Evolutionary conservation across 2,329 filamentous ascomycete species (phyloP), one percentile per base, ranked within the genome.

Genomic region (Monosporascus sp.): DNA sequence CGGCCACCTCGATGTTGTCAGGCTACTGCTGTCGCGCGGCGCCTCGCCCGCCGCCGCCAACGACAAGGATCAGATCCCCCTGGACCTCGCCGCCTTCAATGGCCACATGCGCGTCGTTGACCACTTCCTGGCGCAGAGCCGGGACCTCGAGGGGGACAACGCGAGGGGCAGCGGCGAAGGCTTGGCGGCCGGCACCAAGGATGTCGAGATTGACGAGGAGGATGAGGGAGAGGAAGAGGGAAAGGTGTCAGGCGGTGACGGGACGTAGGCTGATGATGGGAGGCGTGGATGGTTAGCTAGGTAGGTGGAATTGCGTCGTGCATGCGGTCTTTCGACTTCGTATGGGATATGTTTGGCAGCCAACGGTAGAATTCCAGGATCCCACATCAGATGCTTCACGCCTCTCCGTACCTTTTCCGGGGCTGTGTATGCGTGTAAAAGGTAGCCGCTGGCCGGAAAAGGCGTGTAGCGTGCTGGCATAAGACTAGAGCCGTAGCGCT

Each of bases 21-120:
- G 92, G 74, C 72, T 84, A 1, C 79, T 99, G 14, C 77, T 96
- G 2, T 83, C 85, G 45, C 77, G 83, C 3, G 91, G 90, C 2
- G 91, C 91, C 1, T 87, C 90, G 54, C 85, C 91, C 5, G 84
- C 84, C 11, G 74, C 90, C 35, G 85, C 85, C 65, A 97, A 97
- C 67, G 83, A 86, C 65, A 88, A 88, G 47, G 91, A 95, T 27
- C 89, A 96, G 63, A 87, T 92, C 61, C 84, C 88, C 3, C 75
- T 91, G 2, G 89, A 90, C 62, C 75, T 90, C 60, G 88, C 88
- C 17, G 83, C 88, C 67, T 78, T 88, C 60, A 83, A 84, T 58
- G 82, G 85, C 61, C 85, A 89, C 75, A 75, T 76, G 50, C 78
- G 83, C 6, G 82, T 88, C 9, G 83, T 84, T 3, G 78, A 85